A percentile compares a stretch with the other conserved stretches of the same genome.
Evolutionary conservation across 2,329 filamentous ascomycete species (phyloP).

Genomic region (Nemania bipapillata): DNA sequence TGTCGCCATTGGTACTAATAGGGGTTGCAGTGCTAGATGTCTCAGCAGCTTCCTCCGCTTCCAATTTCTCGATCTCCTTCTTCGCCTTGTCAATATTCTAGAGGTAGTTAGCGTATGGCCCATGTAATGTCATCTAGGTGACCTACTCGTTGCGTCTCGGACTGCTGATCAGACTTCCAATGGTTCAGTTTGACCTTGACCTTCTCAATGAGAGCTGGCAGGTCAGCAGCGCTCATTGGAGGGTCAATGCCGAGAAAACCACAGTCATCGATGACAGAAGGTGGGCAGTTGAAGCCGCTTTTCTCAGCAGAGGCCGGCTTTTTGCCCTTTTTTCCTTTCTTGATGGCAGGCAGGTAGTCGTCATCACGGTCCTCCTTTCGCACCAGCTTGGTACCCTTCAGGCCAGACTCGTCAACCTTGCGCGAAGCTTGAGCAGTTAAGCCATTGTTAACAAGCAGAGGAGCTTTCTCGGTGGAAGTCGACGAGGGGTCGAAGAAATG

Average conservation of each 20-base stretch:
- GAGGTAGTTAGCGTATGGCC: constrained; percentile 47
- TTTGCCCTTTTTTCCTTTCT: constrained; percentile 90
- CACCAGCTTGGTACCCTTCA: constrained; percentile 85
- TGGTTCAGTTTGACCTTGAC: constrained; percentile 88
- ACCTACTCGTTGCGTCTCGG: constrained; percentile 89
- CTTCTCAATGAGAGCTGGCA: constrained; percentile 83
- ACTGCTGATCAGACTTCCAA: constrained; percentile 91
- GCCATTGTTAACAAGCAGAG: constrained; percentile 72
- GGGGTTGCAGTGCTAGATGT: constrained; percentile 58
- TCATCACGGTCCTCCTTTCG: constrained; percentile 91
- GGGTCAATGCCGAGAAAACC: constrained; percentile 85
- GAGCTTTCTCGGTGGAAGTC: constrained; percentile 71
- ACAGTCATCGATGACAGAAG: constrained; percentile 92
- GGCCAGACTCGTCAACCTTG: constrained; percentile 82
- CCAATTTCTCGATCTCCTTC: constrained; percentile 91
- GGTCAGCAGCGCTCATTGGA: constrained; percentile 84
- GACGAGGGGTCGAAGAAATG: constrained; percentile 87
- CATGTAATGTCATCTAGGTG: constrained; percentile 6
- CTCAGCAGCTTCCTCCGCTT: constrained; percentile 70
- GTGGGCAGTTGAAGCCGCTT: constrained; percentile 80
- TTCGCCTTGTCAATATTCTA: constrained; percentile 97
- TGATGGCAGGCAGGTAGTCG: constrained; percentile 81
- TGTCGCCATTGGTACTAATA: constrained; percentile 61
- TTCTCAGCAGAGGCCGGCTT: constrained; percentile 69
- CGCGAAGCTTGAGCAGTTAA: constrained; percentile 82